Conservation (phyloP, 2,329 filamentous ascomycete species). For the Trichoderma lentiforme region DNA sequence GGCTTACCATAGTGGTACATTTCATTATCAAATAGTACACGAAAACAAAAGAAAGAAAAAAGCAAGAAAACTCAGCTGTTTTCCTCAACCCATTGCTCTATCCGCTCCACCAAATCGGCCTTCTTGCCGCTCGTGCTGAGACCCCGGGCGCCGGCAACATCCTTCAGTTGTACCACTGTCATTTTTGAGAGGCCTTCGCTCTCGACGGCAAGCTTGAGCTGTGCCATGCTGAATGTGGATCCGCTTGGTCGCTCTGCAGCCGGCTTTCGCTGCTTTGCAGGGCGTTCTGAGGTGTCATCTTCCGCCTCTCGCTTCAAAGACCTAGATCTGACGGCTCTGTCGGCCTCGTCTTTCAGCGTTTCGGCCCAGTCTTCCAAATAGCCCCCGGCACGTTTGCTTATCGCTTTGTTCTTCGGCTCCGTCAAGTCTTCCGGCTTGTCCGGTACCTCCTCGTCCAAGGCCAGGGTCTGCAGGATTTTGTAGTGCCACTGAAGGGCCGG, state of each 20-base stretch:
- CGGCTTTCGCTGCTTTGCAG: conserved; percentile 45
- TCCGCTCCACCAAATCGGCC: conserved; percentile 51
- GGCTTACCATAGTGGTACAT: background rate
- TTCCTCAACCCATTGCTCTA: conserved; percentile 56
- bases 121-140: conserved; percentile 51
- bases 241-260: conserved; percentile 33
- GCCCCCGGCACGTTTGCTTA: conserved; percentile 80
- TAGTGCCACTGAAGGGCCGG: conserved; percentile 96
- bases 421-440: conserved; percentile 73
- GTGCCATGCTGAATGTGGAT: conserved; percentile 40
- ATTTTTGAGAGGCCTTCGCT: conserved; percentile 50
- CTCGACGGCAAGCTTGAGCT: conserved; percentile 45
- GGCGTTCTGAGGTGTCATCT: conserved; percentile 39
- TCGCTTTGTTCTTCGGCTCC: conserved; percentile 78
- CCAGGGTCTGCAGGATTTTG: conserved; percentile 84
- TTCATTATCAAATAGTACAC: background rate
- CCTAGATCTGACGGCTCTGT: conserved; percentile 35
- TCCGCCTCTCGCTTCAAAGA: conserved; percentile 51
- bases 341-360: conserved; percentile 57
- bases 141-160: conserved; percentile 46
- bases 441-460: conserved; percentile 86
- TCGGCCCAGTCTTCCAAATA: conserved; percentile 76
- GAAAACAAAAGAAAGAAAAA: background rate
- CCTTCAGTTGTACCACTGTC: conserved; percentile 52
- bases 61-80: conserved; percentile 28